phyloP scores from a whole-genome alignment of 2,329 filamentous ascomycete species.

The Aureobasidium mangrovei region DNA sequence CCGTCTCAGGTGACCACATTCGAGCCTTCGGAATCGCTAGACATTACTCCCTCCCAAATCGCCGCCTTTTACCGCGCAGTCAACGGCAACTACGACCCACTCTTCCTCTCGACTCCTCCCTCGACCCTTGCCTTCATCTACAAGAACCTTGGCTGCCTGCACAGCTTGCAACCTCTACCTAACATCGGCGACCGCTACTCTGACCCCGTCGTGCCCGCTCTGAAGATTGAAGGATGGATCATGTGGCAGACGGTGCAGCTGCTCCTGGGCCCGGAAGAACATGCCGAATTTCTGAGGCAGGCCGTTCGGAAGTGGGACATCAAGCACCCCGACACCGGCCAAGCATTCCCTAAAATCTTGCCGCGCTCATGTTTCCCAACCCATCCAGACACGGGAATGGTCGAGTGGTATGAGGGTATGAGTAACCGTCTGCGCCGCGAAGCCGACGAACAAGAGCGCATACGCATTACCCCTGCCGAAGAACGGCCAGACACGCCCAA shows the following conservation, averaged over 20 bases:
- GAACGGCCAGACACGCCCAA: conserved; percentile 18
- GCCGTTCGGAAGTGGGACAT: conserved; percentile 72
- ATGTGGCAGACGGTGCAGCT: conserved; percentile 92
- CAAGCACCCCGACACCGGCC: conserved; percentile 57
- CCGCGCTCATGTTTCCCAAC: conserved; percentile 64
- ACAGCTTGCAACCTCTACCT: conserved; percentile 61
- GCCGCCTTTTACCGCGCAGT: conserved; percentile 42
- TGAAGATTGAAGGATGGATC: conserved; percentile 78
- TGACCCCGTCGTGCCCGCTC: conserved; percentile 67
- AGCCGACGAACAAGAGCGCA: conserved; percentile 37
- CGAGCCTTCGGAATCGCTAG: conserved; percentile 35
- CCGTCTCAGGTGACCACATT: conserved; percentile 22
- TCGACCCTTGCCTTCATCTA: conserved; percentile 84
- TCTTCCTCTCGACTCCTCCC: conserved; percentile 69
- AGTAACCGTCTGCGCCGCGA: conserved; percentile 61
- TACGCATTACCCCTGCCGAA: conserved; percentile 15
- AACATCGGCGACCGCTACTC: conserved; percentile 57
- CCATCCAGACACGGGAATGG: conserved; percentile 67
- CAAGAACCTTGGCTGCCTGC: conserved; percentile 81
- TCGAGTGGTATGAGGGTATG: conserved; percentile 76
- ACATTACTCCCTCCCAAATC: conserved; percentile 41
- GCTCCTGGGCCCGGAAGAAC: conserved; percentile 76
- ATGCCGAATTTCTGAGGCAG: conserved; percentile 73
- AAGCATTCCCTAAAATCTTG: conserved; percentile 49
- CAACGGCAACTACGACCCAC: conserved; percentile 41